Conservation (phyloP, 2,329 filamentous ascomycete genomes). For the Exserohilum rostratum region DNA sequence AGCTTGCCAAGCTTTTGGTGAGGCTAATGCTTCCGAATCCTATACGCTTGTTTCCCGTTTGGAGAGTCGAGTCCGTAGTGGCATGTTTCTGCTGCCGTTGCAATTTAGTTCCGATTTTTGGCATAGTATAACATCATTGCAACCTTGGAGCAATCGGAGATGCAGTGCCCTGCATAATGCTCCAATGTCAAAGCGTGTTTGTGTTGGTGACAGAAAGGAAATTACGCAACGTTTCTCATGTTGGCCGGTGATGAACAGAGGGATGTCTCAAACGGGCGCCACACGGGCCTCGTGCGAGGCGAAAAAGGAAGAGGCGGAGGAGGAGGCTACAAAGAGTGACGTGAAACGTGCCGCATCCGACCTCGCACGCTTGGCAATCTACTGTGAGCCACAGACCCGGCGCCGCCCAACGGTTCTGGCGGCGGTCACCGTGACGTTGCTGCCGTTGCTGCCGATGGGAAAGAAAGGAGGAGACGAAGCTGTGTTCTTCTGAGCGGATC, state of each 20-base stretch:
- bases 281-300: constrained; percentile 6
- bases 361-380: constrained; percentile 2
- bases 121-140: no score
- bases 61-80: not conserved
- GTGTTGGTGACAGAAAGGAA: no score
- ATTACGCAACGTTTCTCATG: no score
- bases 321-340: constrained; percentile 1
- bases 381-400: constrained; percentile 2
- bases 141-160: no score
- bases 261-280: constrained; percentile 1
- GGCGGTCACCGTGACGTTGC: not conserved
- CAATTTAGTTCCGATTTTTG: no score
- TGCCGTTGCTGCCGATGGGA: not conserved
- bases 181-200: no score
- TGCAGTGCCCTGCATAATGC: no score
- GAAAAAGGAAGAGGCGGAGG: constrained; percentile 5
- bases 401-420: constrained; percentile 10
- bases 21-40: constrained; percentile 4
- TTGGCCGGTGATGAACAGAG: no score
- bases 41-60: not conserved
- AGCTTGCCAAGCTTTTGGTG: constrained; percentile 5
- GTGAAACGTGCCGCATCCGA: constrained; percentile 16
- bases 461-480: not conserved
- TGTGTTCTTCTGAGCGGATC: not conserved
- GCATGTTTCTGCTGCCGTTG: not conserved